phyloP scores from a whole-genome alignment of 1,284 basidiomycete species.

The Singerocomus rubriflavus region DNA sequence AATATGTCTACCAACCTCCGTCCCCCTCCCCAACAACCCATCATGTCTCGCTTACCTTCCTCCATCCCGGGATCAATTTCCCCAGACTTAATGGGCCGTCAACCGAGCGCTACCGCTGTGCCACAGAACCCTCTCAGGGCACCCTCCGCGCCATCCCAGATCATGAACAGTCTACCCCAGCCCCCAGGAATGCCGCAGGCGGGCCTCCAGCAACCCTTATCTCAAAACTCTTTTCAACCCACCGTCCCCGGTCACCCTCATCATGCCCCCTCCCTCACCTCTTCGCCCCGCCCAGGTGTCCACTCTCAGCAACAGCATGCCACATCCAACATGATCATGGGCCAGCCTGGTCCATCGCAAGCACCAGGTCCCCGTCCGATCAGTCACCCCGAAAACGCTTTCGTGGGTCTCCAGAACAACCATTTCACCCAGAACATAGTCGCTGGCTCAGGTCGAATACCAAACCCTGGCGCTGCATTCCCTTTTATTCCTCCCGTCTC shows the following conservation, averaged over 20 bases:
- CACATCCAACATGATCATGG: slow-evolving; percentile 40
- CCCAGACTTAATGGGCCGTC: slow-evolving; percentile 41
- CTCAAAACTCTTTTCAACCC: slow-evolving; percentile 43
- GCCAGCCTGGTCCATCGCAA: slow-evolving; percentile 44
- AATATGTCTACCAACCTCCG: slow-evolving; percentile 38
- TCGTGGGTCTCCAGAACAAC: slow-evolving; percentile 41
- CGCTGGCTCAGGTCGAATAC: slow-evolving; percentile 37
- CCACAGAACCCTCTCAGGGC: slow-evolving; percentile 41
- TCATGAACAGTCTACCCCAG: slow-evolving; percentile 52
- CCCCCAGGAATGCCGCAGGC: slow-evolving; percentile 38
- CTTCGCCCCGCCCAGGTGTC: slow-evolving; percentile 46
- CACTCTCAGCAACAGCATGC: slow-evolving; percentile 40
- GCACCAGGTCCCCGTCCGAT: slow-evolving; percentile 42
- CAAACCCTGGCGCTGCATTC: slow-evolving; percentile 34
- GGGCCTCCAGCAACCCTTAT: slow-evolving; percentile 41
- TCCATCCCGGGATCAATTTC: slow-evolving; percentile 43
- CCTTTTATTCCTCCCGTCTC: slow-evolving; percentile 42
- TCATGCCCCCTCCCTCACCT: slow-evolving; percentile 37
- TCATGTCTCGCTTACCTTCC: slow-evolving; percentile 33
- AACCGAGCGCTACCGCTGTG: slow-evolving; percentile 36
- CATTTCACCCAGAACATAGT: slow-evolving; percentile 41
- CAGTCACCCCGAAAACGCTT: slow-evolving; percentile 46
- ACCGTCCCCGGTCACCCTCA: slow-evolving; percentile 35
- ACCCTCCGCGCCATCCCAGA: slow-evolving; percentile 38
- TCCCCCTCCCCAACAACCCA: slow-evolving; percentile 31